Evolutionary conservation across 2,329 filamentous ascomycete species (phyloP).

Genomic region (Colletotrichum orchidophilum): DNA sequence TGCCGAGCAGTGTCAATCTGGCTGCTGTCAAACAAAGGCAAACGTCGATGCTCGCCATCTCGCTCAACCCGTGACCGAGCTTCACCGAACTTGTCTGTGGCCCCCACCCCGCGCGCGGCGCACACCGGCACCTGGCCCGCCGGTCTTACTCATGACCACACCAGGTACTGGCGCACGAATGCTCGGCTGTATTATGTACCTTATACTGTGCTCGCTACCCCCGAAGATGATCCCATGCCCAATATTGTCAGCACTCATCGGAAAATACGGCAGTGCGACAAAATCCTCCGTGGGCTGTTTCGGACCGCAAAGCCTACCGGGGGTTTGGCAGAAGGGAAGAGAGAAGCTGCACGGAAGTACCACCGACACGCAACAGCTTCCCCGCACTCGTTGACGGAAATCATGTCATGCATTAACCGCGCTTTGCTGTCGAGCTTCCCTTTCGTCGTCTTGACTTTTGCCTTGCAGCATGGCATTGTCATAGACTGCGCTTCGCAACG

Average conservation of each 20-base stretch:
- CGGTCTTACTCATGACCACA: not conserved
- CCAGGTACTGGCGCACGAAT: not conserved
- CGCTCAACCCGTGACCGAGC: constrained; percentile 4
- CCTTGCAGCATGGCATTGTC: constrained; percentile 21
- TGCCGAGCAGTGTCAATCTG: constrained; percentile 7
- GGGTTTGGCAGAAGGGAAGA: not conserved
- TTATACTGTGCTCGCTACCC: not conserved
- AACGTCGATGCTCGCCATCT: not conserved
- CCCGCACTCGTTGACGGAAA: not conserved
- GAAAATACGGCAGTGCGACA: constrained; percentile 6
- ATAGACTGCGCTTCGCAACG: constrained; percentile 7
- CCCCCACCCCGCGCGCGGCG: not conserved
- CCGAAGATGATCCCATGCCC: not conserved
- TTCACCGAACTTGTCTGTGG: constrained; percentile 9
- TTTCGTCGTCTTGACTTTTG: constrained; percentile 13
- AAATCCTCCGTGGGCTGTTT: constrained; percentile 23
- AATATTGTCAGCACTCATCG: not conserved
- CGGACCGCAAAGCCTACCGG: constrained; percentile 17
- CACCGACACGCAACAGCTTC: constrained; percentile 6
- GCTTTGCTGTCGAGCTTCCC: constrained; percentile 9
- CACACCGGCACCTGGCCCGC: not conserved
- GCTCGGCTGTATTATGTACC: no score
- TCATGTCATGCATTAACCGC: constrained; percentile 28
- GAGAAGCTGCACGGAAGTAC: not conserved
- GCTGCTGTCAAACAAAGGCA: not conserved